Base-by-base conservation (phyloP, 2,329 filamentous ascomycete genomes). In the Talaromyces amestolkiae region DNA sequence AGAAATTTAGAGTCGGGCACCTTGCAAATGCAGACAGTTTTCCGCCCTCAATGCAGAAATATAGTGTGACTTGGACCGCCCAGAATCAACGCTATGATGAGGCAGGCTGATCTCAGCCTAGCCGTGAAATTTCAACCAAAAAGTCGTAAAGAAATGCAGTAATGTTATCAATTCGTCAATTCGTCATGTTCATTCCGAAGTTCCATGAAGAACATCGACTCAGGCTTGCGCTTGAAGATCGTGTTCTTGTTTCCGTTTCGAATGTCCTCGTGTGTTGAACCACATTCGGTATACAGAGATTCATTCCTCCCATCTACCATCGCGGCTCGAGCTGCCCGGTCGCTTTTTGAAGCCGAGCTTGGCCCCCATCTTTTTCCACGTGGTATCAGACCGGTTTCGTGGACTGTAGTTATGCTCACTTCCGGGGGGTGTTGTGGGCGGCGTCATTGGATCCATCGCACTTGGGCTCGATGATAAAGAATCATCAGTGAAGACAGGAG, bases 361-460 rank as follows among this genome's bases (percentile, higher is more conserved):
- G 75, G 82, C 79, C 3, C 81, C 81, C 80, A 83, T 82, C 69
- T 83, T 83, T 72, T 82, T 84, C 81, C 82, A 84, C 5, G 81
- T 78, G 69, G 82, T 82, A 59, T 83, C 79, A 66, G 77, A 72
- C 67, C 79, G 76, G 66, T 71, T 70, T 70, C 79, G 77, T n/a
- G 79, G 77, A 66, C 77, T 81, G 49, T 58, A 41, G 4, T 51
- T 61, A 31, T 35, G 58, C 59, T 83, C 81, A 39, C 78, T 81
- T 19, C 78, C 80, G 1, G 82, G 82, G 11, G 82, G 82, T 5
- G 82, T 84, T 22, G 80, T 83, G 1, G 82, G 82, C 15, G 82
- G 82, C 10, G 82, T 84, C 79, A 84, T 82, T 7, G 79, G 80
- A 51, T 81, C 80, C 31, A 78, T 77, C 8, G 72, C 72, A 6